A percentile compares a stretch with the other conserved stretches of the same genome.
Evolutionary conservation across 2,329 filamentous ascomycete genomes (phyloP).

Genomic region (Neonectria neomacrospora): DNA sequence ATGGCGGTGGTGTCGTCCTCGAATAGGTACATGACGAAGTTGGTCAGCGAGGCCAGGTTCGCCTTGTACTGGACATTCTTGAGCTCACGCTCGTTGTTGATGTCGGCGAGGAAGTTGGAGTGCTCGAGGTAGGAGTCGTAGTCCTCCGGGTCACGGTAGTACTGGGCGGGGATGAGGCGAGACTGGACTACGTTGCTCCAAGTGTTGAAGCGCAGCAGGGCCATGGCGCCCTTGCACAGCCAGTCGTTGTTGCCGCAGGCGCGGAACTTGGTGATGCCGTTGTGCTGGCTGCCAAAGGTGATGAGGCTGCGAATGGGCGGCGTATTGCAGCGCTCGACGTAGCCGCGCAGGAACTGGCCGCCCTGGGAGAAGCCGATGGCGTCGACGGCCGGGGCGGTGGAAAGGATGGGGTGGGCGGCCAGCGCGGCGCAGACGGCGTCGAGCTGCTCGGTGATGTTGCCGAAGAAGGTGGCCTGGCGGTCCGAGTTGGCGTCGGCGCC

Average conservation of each 20-base stretch:
- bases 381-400: slow-evolving; percentile 84
- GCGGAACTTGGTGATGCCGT: slow-evolving; percentile 88
- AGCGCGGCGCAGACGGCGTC: slow-evolving; percentile 81
- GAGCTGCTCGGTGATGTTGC: slow-evolving; percentile 86
- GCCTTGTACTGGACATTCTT: slow-evolving; percentile 81
- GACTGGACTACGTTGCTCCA: slow-evolving; percentile 84
- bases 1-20: slow-evolving; percentile 86
- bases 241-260: slow-evolving; percentile 77
- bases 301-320: slow-evolving; percentile 82
- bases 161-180: slow-evolving; percentile 90
- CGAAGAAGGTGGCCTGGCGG: slow-evolving; percentile 87
- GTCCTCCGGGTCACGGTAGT: slow-evolving; percentile 77
- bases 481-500: slow-evolving; percentile 74
- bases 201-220: slow-evolving; percentile 80
- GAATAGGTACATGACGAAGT: slow-evolving; percentile 91
- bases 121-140: slow-evolving; percentile 78
- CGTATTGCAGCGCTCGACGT: slow-evolving; percentile 85
- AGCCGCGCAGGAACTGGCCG: slow-evolving; percentile 92
- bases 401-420: slow-evolving; percentile 79
- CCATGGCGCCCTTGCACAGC: slow-evolving; percentile 83
- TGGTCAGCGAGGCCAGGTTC: slow-evolving; percentile 75
- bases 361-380: slow-evolving; percentile 96
- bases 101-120: slow-evolving; percentile 91
- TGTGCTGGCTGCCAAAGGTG: slow-evolving; percentile 92
- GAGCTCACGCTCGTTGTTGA: slow-evolving; percentile 86